A percentile compares a stretch with the other conserved stretches of the same genome.
Evolutionary conservation across 495 filamentous ascomycete genomes (phyloP).

Genomic region (Penicillium waksmanii): DNA sequence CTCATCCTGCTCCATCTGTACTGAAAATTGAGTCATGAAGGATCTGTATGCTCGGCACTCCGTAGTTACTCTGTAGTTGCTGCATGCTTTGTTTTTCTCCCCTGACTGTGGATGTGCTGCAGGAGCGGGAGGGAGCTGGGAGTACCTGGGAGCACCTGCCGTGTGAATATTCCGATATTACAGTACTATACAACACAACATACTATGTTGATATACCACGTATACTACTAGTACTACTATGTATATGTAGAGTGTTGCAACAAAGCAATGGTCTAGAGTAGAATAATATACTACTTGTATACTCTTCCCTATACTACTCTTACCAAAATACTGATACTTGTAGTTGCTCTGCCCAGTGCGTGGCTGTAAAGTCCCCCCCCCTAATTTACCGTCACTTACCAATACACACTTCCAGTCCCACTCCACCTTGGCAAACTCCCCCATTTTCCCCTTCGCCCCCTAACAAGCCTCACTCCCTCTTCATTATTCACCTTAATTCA

Average conservation of each 20-base stretch:
- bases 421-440: constrained; percentile 25
- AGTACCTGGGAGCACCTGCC: too few species aligned
- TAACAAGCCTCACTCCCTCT: constrained; percentile 17
- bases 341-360: neutral
- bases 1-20: neutral
- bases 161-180: too few species aligned
- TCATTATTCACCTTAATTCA: constrained; percentile 32
- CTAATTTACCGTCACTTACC: constrained; percentile 27
- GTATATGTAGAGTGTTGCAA: too few species aligned
- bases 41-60: neutral
- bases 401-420: constrained; percentile 7
- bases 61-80: neutral
- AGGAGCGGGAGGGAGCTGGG: too few species aligned
- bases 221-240: too few species aligned
- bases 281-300: too few species aligned
- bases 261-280: too few species aligned
- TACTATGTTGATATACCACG: too few species aligned
- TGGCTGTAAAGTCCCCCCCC: neutral
- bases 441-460: constrained; percentile 22
- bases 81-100: neutral
- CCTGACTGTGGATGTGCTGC: too few species aligned
- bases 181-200: too few species aligned
- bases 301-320: too few species aligned
- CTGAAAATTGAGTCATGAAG: neutral
- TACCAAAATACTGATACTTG: too few species aligned